Evolutionary conservation across 2,329 filamentous ascomycete genomes (phyloP), one percentile per base, ranked within the genome.

Genomic region (Madurella mycetomatis): DNA sequence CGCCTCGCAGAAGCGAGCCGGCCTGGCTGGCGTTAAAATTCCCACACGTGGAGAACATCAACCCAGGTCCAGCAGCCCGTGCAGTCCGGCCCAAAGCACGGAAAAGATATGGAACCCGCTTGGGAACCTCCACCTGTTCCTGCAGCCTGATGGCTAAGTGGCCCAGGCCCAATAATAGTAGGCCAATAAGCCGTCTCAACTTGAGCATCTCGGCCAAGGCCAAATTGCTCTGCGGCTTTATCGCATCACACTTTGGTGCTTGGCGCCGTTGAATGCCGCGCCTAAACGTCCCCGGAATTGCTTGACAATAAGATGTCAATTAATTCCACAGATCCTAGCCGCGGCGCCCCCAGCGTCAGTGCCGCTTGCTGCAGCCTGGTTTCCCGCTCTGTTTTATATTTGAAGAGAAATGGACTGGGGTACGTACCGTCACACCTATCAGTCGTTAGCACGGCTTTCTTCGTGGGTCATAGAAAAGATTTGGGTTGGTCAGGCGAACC

Each of bases 401-500:
- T 62, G 44, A 52, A 51, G 54, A 54, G 30, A 54, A 40, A 55
- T 25, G 48, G 50, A 41, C 34, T 45, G 39, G 44, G 62, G 62
- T 69, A 83, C 82, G 66, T 85, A 85, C 82, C 79, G 67, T 85
- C 82, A 68, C 82, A 85, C 70, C 82, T 85, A 60, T 47, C 57
- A 58, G 31, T 52, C 43, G 67, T 76, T 66, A 76, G 56, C 34
- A 37, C 34, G 34, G 9, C 34, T 37, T 43, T 70, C 62, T 49
- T 32, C 47, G n/a, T 42, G 42, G 41, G 55, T 57, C 51, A 41
- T 41, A 32, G 40, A 12, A 31, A 51, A 19, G 47, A 37, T n/a
- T n/a, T 12, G 45, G 44, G 19, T 34, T 31, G 47, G 55, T 50
- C 19, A 41, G 47, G 65, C 64, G 42, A 61, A 85, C 82, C 83